Percentiles rank a stretch among this genome's conserved stretches.
Evolutionary conservation across 139 green algal species (phyloP).

Genomic region (Pycnococcus provasolii): DNA sequence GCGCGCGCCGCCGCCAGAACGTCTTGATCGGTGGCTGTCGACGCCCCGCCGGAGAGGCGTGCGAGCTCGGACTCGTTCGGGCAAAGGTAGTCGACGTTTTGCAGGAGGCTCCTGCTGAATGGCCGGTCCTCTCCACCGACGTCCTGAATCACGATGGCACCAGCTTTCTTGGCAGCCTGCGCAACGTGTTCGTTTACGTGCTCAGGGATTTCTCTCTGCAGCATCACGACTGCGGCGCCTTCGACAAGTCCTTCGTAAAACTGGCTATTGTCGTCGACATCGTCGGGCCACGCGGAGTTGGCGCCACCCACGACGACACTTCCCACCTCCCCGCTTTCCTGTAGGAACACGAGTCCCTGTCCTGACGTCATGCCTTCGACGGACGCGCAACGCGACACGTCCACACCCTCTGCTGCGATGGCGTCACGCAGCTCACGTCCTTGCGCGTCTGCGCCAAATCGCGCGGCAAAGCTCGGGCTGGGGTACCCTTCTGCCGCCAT

Average conservation of each 20-base stretch:
- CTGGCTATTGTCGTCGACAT: not conserved
- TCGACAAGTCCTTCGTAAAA: not conserved
- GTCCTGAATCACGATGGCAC: conserved; percentile 23
- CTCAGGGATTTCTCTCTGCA: conserved; percentile 64
- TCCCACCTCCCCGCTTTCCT: conserved; percentile 44
- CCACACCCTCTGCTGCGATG: conserved; percentile 34
- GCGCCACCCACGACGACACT: conserved; percentile 54
- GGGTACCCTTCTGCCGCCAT: conserved; percentile 11
- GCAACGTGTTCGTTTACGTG: conserved; percentile 50
- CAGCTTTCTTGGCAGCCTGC: conserved; percentile 27
- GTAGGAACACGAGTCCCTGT: conserved; percentile 54
- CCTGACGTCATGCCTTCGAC: conserved; percentile 21
- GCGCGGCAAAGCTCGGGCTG: conserved; percentile 27
- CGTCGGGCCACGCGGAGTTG: conserved; percentile 37
- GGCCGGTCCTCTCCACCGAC: conserved; percentile 41
- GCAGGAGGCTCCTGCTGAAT: conserved; percentile 29
- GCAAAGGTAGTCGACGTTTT: conserved; percentile 34
- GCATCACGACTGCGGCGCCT: conserved; percentile 40
- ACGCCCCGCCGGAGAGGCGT: conserved; percentile 21
- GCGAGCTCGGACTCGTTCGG: conserved; percentile 55
- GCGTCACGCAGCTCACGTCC: conserved; percentile 31
- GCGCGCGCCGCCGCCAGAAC: conserved; percentile 29
- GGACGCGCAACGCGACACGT: conserved; percentile 27
- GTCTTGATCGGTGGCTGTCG: conserved; percentile 36
- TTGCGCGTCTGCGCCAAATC: conserved; percentile 47